Percentiles rank a stretch among this genome's conserved stretches.
These are phyloP conservation scores for Pleurotus sapidus DNA, from an alignment of 768 basidiomycete genomes.

Conservation along the genomic window DNA sequence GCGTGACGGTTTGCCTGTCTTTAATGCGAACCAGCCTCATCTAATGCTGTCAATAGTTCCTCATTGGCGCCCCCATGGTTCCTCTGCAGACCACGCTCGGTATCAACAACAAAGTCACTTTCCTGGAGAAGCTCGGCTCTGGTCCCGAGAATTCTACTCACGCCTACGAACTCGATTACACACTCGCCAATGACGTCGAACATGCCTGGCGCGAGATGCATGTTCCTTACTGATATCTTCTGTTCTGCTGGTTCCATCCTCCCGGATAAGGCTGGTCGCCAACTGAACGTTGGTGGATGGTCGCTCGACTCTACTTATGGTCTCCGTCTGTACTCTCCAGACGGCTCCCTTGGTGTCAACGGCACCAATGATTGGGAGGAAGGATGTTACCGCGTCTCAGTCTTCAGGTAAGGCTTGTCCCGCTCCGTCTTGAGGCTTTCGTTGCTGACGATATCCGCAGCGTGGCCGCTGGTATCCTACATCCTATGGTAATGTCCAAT, in stretches of 20 bases:
- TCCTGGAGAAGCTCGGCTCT: slow-evolving; percentile 75
- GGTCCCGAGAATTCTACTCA: slow-evolving; percentile 46
- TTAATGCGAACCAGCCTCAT: too few relatives aligned
- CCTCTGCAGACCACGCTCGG: slow-evolving; percentile 74
- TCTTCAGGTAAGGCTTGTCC: slow-evolving; percentile 48
- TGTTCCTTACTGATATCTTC: slow-evolving; percentile 75
- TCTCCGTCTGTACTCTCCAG: slow-evolving; percentile 68
- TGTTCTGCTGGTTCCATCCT: slow-evolving; percentile 71
- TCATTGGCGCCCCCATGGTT: slow-evolving; percentile 37
- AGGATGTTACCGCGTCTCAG: slow-evolving; percentile 49
- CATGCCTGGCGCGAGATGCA: slow-evolving; percentile 77
- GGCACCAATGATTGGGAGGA: slow-evolving; percentile 82
- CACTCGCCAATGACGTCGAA: slow-evolving; percentile 42
- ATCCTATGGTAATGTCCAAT: slow-evolving; percentile 65
- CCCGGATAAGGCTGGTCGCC: slow-evolving; percentile 68
- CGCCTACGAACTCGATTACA: slow-evolving; percentile 74
- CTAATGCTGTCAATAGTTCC: slow-evolving; percentile 26
- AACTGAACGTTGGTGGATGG: slow-evolving; percentile 68
- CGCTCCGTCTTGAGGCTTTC: too few relatives aligned
- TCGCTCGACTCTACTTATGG: slow-evolving; percentile 69
- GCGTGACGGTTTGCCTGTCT: too few relatives aligned
- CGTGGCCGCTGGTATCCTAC: slow-evolving; percentile 73
- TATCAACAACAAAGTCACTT: slow-evolving; percentile 77
- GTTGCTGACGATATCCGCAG: slow-evolving; percentile 22
- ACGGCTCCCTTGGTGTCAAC: slow-evolving; percentile 64